Conservation (phyloP, 352 stramenopile genomes). For the Phytophthora boehmeriae region DNA sequence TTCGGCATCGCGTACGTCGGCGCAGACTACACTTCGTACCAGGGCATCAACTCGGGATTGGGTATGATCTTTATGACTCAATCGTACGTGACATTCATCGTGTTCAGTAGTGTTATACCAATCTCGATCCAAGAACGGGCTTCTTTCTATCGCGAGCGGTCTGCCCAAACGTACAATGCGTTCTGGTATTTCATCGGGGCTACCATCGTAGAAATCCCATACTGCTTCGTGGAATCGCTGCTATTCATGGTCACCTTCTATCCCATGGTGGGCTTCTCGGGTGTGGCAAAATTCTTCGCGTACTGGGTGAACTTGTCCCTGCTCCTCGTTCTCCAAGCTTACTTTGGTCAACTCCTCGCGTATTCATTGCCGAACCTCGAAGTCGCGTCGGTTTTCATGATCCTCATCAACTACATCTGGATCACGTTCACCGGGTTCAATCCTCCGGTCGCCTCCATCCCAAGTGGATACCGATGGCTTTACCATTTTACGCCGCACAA, state of each 20-base stretch:
- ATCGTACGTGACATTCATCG: constrained; percentile 69
- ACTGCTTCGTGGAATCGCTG: constrained; percentile 15
- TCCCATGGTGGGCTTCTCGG: constrained; percentile 13
- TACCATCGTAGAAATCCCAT: constrained; percentile 22
- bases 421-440: constrained; percentile 43
- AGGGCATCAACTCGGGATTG: constrained; percentile 39
- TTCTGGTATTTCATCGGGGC: constrained; percentile 25
- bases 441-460: constrained; percentile 35
- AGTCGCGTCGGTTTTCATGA: constrained; percentile 28
- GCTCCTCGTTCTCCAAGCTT: constrained; percentile 49
- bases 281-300: constrained; percentile 20
- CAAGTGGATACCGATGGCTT: constrained; percentile 36
- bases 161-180: constrained; percentile 8
- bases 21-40: constrained; percentile 30
- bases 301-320: constrained; percentile 54
- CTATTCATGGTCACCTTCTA: constrained; percentile 25
- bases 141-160: constrained; percentile 22
- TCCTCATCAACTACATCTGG: constrained; percentile 39
- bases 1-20: constrained; percentile 23
- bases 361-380: constrained; percentile 42
- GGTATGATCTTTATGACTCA: constrained; percentile 75
- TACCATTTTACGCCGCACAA: constrained; percentile 40
- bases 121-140: constrained; percentile 24
- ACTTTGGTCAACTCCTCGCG: constrained; percentile 49
- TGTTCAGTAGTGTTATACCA: constrained; percentile 45